Conservation (phyloP, 352 stramenopile genomes). For the Blastocystis sp. region DNA sequence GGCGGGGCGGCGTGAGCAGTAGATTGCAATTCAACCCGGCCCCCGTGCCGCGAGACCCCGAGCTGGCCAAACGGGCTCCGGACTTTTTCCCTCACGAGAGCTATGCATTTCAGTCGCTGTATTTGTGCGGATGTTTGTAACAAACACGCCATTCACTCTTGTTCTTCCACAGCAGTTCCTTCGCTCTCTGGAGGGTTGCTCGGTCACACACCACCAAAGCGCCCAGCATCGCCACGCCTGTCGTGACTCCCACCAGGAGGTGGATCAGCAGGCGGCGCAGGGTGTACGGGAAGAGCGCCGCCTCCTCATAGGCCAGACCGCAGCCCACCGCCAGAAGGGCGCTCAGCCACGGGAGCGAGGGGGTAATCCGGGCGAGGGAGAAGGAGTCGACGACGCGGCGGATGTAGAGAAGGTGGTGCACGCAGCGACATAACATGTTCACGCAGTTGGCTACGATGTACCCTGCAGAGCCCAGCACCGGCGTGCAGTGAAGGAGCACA, state of each 20-base stretch:
- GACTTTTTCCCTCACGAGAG: slow-evolving; percentile 80
- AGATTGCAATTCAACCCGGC: slow-evolving; percentile 75
- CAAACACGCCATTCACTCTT: background rate
- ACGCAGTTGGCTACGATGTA: slow-evolving; percentile 57
- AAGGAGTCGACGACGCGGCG: background rate
- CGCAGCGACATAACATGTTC: slow-evolving; percentile 57
- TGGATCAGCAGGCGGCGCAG: background rate
- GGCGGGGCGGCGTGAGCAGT: background rate
- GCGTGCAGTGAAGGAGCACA: background rate
- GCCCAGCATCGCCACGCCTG: background rate
- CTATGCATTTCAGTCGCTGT: slow-evolving; percentile 20
- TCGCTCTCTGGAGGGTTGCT: background rate
- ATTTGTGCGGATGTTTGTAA: background rate
- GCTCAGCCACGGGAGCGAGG: background rate
- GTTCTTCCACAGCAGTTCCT: background rate
- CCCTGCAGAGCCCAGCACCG: slow-evolving; percentile 15
- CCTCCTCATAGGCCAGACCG: background rate
- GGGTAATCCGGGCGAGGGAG: background rate
- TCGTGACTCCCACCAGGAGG: background rate
- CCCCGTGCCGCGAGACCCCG: slow-evolving; percentile 79
- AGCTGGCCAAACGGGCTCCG: slow-evolving; percentile 81
- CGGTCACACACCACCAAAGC: background rate
- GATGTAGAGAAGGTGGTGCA: slow-evolving; percentile 3
- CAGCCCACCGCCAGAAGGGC: background rate
- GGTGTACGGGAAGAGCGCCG: background rate